Base-by-base conservation (phyloP, 805 yeast genomes). In the Metschnikowia continentalis region DNA sequence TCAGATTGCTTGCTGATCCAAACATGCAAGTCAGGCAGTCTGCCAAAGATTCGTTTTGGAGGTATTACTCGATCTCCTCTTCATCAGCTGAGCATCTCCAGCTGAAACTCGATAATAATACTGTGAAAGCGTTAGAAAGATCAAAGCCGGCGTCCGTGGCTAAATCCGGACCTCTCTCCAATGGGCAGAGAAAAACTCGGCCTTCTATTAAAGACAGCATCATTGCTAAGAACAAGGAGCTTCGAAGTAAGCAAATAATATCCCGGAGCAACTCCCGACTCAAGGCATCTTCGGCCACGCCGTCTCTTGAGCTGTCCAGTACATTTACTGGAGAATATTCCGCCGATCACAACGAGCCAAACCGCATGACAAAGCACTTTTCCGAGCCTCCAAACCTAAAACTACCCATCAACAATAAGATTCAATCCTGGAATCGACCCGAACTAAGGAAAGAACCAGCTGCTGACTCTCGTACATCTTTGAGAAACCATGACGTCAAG, bases 11-110 rank as follows among this genome's bases (percentile, higher is more conserved):
- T 0, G 63, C 80, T 0, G 98, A 91, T 64, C 88, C 96, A 0
- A 86, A 86, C 52, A 89, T 91, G 0, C 71, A 79, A 0, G 97
- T 88, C 0, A 77, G 97, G 56, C 95, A 83, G 59, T 71, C 81
- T 0, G 87, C 85, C 72, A 78, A 96, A 63, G 71, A 74, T 2
- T 75, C 90, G 0, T 92, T 78, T 60, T 91, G 97, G 97, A 71
- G 79, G 13, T 77, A 81, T 49, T 77, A 76, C 57, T 73, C 71
- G 19, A 61, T 76, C 6, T 86, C 81, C 68, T 86, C 88, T 0
- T 60, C 66, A 0, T 68, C 72, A 13, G 86, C 83, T 0, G 79
- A 76, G 14, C 56, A 54, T 14, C 52, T 81, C 8, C 55, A 74
- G 15, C 41, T 60, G 10, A 69, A 62, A 35, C 56, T 80, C 26